Evolutionary conservation across 2,329 filamentous ascomycete species (phyloP), one percentile per base, ranked within the genome.

Genomic region (Fusarium illudens): DNA sequence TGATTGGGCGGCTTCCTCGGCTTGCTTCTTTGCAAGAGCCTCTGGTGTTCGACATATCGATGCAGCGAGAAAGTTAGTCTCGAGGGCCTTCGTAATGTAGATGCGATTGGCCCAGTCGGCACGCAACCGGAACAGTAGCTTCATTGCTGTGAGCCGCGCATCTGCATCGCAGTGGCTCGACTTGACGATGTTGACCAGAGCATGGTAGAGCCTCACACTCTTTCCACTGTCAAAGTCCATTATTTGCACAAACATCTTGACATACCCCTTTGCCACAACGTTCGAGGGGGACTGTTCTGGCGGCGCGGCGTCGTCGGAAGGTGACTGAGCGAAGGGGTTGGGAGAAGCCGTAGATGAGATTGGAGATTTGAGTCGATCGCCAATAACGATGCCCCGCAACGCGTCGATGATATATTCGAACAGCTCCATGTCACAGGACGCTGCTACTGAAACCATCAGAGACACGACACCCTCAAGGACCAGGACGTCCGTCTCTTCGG

Each of bases 101-200:
- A 97, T 86, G 44, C 90, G 87, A 68, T 94, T 88, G 10, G 91
- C 88, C 76, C 91, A 93, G 78, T 97, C 93, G 20, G 93, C 93
- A 61, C 94, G 88, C 29, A 97, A 81, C 42, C 94, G 89, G 75
- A 96, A 95, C 3, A 97, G 82, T 42, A 95, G 80, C 73, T 92
- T 93, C 83, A 94, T 87, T 3, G 90, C 89, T 12, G 89, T 90
- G 25, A 96, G 81, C 7, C 92, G 89, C 53, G 91, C 89, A 77
- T 92, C 89, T 7, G 85, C 82, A 62, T 91, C 90, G 64, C 86
- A 88, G 30, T 84, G 81, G 27, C 82, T 83, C 15, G 86, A 86
- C 67, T 84, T 85, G 6, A 86, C 88, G 68, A 94, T 88, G 54
- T 84, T 83, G 39, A 94, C 80, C 6, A 95, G 79, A 9, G 86